These are phyloP conservation scores for Fusarium luffae DNA, from an alignment of 2,329 filamentous ascomycete species.

Conservation along the genomic window DNA sequence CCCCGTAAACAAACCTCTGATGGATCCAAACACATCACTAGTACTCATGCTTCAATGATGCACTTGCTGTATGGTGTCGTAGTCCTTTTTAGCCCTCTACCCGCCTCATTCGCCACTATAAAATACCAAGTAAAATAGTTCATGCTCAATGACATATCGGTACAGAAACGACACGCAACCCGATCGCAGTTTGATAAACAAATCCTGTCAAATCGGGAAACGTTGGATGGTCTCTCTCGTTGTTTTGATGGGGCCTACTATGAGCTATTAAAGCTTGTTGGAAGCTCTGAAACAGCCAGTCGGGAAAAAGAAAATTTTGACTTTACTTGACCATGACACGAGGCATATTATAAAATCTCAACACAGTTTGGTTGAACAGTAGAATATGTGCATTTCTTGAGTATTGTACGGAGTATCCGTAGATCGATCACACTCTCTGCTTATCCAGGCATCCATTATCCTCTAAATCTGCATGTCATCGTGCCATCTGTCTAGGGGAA, in stretches of 20 bases:
- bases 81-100: background rate
- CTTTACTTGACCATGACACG: background rate
- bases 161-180: slow-evolving; percentile 27
- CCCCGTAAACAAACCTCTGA: background rate
- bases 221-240: background rate
- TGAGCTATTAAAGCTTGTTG: slow-evolving; percentile 31
- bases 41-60: slow-evolving; percentile 18
- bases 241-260: background rate
- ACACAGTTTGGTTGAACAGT: background rate
- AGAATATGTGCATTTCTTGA: background rate
- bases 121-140: slow-evolving; percentile 18
- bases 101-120: slow-evolving; percentile 25
- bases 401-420: background rate
- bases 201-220: slow-evolving; percentile 33
- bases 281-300: slow-evolving; percentile 26
- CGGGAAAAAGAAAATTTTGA: background rate
- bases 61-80: background rate
- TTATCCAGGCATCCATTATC: background rate
- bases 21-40: slow-evolving; percentile 9
- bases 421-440: background rate
- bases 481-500: background rate
- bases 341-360: background rate
- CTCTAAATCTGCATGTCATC: background rate
- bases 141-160: slow-evolving; percentile 27
- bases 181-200: slow-evolving; percentile 26